These are phyloP conservation scores for Vigna reflexopilosa DNA, from an alignment of 306 rosid genomes.

Conservation along the genomic window DNA sequence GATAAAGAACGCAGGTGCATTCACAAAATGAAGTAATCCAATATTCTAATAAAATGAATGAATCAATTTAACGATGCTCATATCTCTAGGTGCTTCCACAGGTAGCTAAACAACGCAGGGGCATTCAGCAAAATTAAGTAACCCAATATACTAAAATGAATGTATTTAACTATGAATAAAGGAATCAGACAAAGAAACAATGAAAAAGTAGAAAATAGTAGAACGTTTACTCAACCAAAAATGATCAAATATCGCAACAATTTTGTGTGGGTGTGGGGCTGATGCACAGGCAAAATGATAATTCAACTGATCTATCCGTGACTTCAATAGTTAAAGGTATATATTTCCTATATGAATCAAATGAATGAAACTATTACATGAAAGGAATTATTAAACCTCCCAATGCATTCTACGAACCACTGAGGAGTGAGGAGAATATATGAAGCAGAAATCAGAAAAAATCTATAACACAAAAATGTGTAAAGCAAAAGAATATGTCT, in stretches of 20 bases:
- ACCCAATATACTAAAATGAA: slow-evolving; percentile 1
- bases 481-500: slow-evolving; percentile 41
- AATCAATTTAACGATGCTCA: background rate
- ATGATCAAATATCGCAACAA: slow-evolving; percentile 2
- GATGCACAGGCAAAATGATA: slow-evolving; percentile 7
- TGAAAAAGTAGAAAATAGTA: slow-evolving; percentile 1
- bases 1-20: background rate
- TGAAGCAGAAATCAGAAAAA: slow-evolving; percentile 45
- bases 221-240: background rate
- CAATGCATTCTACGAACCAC: slow-evolving; percentile 49
- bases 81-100: background rate
- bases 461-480: slow-evolving; percentile 49
- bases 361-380: slow-evolving; percentile 33
- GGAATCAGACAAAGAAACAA: background rate
- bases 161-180: background rate
- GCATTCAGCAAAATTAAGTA: slow-evolving; percentile 6
- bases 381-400: slow-evolving; percentile 43
- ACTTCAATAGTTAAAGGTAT: slow-evolving; percentile 33
- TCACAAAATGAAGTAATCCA: slow-evolving; percentile 8
- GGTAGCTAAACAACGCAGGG: background rate
- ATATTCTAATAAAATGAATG: slow-evolving; percentile 11
- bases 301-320: slow-evolving; percentile 5
- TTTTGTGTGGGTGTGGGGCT: background rate
- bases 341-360: slow-evolving; percentile 54
- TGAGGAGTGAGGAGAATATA: slow-evolving; percentile 49